Conservation (phyloP, 2,329 filamentous ascomycete species). For the Aureobasidium sp. region DNA sequence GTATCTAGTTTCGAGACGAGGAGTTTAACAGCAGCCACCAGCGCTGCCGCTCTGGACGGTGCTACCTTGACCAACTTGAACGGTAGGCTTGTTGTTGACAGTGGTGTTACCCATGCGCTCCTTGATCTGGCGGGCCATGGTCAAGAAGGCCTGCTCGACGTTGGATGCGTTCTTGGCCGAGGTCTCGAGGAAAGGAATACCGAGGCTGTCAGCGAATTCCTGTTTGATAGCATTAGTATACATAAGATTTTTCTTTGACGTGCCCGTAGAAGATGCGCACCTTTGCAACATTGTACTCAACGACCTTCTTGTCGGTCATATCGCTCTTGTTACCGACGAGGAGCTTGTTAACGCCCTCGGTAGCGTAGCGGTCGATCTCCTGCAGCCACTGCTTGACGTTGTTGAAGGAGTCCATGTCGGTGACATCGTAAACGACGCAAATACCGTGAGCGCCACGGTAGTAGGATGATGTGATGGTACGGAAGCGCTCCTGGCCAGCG, state of each 20-base stretch:
- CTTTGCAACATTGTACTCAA: constrained; percentile 99
- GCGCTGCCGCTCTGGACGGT: constrained; percentile 82
- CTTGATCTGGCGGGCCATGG: constrained; percentile 99
- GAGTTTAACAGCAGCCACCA: constrained; percentile 79
- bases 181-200: constrained; percentile 98
- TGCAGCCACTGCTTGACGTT: constrained; percentile 99
- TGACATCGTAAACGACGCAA: constrained; percentile 99
- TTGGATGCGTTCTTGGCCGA: constrained; percentile 99
- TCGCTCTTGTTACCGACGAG: constrained; percentile 99
- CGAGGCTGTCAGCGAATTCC: constrained; percentile 98
- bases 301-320: constrained; percentile 99
- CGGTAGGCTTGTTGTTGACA: constrained; percentile 97
- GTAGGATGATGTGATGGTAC: constrained; percentile 98
- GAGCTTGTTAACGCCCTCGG: constrained; percentile 98
- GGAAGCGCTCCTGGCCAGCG: constrained; percentile 97
- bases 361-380: constrained; percentile 98
- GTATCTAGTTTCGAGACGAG: not conserved
- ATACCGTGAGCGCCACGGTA: constrained; percentile 98
- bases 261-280: constrained; percentile 44
- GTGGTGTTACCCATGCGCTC: constrained; percentile 97
- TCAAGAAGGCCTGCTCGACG: constrained; percentile 98
- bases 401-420: constrained; percentile 99
- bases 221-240: constrained; percentile 32
- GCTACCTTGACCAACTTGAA: constrained; percentile 91
- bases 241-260: not conserved